Evolutionary conservation across 768 basidiomycete species (phyloP).

Genomic region (Panus rudis): DNA sequence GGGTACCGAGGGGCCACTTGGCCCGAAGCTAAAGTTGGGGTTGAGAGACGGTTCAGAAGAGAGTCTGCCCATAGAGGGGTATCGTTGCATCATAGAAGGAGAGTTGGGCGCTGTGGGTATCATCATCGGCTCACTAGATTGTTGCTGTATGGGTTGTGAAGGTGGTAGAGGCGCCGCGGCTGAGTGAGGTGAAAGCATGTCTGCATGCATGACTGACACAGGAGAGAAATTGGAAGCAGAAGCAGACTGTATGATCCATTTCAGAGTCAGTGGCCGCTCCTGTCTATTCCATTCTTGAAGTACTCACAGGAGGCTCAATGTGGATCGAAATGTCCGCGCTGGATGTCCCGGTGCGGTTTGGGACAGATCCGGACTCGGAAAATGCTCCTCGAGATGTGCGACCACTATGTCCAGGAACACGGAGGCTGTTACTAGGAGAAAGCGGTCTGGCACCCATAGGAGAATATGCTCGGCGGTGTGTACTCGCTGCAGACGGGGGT

Average conservation of each 20-base stretch:
- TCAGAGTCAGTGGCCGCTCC: no score
- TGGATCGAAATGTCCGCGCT: conserved; percentile 13
- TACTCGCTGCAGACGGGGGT: neutral
- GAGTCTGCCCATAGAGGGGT: conserved; percentile 1
- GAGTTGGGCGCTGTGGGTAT: conserved; percentile 11
- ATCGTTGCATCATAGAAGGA: conserved; percentile 7
- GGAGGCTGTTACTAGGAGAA: conserved; percentile 7
- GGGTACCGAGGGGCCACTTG: no score
- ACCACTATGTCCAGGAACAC: conserved; percentile 10
- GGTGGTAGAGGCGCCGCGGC: conserved; percentile 5
- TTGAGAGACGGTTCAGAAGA: conserved; percentile 1
- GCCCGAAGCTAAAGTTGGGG: no score
- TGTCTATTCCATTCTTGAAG: no score
- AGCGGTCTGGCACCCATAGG: neutral
- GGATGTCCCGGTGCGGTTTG: conserved; percentile 6
- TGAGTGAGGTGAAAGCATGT: conserved; percentile 16
- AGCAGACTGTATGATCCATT: conserved; percentile 12
- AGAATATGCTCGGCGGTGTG: neutral
- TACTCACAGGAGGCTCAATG: conserved; percentile 20
- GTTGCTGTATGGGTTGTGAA: conserved; percentile 4
- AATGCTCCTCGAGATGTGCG: conserved; percentile 7
- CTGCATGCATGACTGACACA: conserved; percentile 1
- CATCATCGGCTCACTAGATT: neutral
- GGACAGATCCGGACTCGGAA: conserved; percentile 1
- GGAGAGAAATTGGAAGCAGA: conserved; percentile 15